Percentiles rank a stretch among this genome's conserved stretches.
These are phyloP conservation scores for Calonectria hongkongensis DNA, from an alignment of 2,329 filamentous ascomycete genomes.

Conservation along the genomic window DNA sequence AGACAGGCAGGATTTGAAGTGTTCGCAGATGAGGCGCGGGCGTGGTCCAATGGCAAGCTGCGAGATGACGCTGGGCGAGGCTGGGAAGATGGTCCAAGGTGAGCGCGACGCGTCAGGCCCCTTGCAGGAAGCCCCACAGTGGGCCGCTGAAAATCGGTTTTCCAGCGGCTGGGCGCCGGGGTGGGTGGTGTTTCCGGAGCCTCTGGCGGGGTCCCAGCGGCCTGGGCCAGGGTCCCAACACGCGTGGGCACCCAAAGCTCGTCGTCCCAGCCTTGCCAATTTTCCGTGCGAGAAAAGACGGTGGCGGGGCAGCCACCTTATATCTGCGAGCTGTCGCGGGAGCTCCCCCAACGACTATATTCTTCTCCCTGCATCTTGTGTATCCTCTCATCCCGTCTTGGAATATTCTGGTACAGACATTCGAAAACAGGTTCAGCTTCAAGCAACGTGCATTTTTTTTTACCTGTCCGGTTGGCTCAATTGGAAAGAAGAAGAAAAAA, in stretches of 20 bases:
- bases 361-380: conserved; percentile 36
- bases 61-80: conserved; percentile 32
- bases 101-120: conserved; percentile 25
- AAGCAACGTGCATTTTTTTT: neutral
- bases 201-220: conserved; percentile 21
- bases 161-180: conserved; percentile 37
- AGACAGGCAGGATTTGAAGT: neutral
- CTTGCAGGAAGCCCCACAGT: conserved; percentile 20
- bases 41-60: conserved; percentile 21
- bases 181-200: conserved; percentile 15
- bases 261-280: conserved; percentile 59
- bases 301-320: conserved; percentile 71
- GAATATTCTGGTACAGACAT: neutral
- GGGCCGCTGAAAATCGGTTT: conserved; percentile 32
- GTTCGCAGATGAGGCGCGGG: conserved; percentile 18
- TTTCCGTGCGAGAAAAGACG: conserved; percentile 58
- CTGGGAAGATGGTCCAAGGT: conserved; percentile 21
- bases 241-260: conserved; percentile 13
- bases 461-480: neutral
- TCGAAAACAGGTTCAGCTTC: neutral
- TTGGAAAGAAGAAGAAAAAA: neutral
- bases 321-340: conserved; percentile 53
- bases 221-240: neutral
- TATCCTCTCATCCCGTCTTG: conserved; percentile 3
- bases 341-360: conserved; percentile 35